Evolutionary conservation across 345 rosid species (phyloP), one percentile per base, ranked within the genome.

Genomic region (Nasturtium officinale): DNA sequence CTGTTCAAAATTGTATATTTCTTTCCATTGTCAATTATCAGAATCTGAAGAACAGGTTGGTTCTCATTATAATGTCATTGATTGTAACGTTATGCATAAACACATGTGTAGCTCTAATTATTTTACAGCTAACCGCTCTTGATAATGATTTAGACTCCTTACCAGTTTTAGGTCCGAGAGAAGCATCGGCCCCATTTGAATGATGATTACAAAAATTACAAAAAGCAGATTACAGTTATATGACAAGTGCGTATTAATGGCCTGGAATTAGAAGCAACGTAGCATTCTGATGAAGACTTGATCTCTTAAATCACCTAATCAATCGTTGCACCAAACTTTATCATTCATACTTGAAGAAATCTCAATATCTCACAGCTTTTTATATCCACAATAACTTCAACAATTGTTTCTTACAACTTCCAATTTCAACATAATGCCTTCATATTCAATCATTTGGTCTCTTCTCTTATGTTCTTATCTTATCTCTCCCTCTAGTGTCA

Each of bases 391-490:
- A 52, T 62, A 16, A 40, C 58, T 74, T 76, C 57, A 62, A 35
- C 61, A 43, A 16, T 10, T 69, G 73, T 76, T 65, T 32, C 73
- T 40, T 17, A 32, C 61, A 52, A 17, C 65, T 63, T 59, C 75
- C 77, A 81, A 80, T 56, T 61, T 53, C 69, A 73, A 72, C 75
- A 84, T 59, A 68, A 88, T 90, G 96, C 75, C 62, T 74, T 83
- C 80, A 32, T 17, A 35, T 61, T 61, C 43, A 33, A 32, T 26
- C 43, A 55, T 61, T 57, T 71, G 82, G 86, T 68, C 62, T 63
- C 71, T 77, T 57, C n/a, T 84, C 62, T 54, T 86, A 21, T 75
- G 9, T 59, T 57, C 69, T 70, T 69, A 53, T 51, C 82, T 86
- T 50, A 28, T 77, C 71, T 75, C 85, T 21, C 62, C 78, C 35